Evolutionary conservation across 1,284 basidiomycete species (phyloP).

Genomic region (Sutorius eximius): DNA sequence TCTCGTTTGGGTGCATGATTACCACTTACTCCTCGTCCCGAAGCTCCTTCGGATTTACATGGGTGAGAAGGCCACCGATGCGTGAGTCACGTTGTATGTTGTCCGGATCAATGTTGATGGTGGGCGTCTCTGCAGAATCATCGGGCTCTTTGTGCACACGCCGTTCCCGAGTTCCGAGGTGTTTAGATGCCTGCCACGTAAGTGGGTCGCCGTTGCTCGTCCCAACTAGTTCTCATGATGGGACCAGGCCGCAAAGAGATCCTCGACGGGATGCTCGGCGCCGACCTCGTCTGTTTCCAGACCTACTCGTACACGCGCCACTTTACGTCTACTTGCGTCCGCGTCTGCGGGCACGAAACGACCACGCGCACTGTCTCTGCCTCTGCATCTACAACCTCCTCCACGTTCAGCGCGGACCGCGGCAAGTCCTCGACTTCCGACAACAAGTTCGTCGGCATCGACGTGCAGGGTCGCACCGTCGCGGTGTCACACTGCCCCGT

Average conservation of each 20-base stretch:
- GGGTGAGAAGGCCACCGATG: constrained; percentile 29
- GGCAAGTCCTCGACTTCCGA: constrained; percentile 12
- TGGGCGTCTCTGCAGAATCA: constrained; percentile 53
- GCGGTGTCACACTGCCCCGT: constrained; percentile 92
- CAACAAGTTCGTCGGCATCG: constrained; percentile 63
- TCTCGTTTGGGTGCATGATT: constrained; percentile 88
- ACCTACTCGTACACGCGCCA: constrained; percentile 97
- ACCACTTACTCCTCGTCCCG: constrained; percentile 92
- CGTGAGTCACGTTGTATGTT: constrained; percentile 20
- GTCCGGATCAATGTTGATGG: background rate
- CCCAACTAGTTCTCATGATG: background rate
- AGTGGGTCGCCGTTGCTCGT: constrained; percentile 29
- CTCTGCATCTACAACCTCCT: constrained; percentile 13
- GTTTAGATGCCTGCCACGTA: constrained; percentile 89
- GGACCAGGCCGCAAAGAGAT: constrained; percentile 79
- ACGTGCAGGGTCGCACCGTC: constrained; percentile 86
- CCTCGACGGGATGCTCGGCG: constrained; percentile 96
- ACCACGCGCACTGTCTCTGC: constrained; percentile 54
- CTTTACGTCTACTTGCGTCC: constrained; percentile 92
- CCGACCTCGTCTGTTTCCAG: constrained; percentile 96
- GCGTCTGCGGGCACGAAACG: constrained; percentile 95
- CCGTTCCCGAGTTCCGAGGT: constrained; percentile 97
- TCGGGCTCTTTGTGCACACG: constrained; percentile 96
- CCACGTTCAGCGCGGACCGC: constrained; percentile 36
- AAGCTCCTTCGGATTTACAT: constrained; percentile 70